Conservation (phyloP, 2,329 filamentous ascomycete genomes). For the Trichocomaceae sp. region DNA sequence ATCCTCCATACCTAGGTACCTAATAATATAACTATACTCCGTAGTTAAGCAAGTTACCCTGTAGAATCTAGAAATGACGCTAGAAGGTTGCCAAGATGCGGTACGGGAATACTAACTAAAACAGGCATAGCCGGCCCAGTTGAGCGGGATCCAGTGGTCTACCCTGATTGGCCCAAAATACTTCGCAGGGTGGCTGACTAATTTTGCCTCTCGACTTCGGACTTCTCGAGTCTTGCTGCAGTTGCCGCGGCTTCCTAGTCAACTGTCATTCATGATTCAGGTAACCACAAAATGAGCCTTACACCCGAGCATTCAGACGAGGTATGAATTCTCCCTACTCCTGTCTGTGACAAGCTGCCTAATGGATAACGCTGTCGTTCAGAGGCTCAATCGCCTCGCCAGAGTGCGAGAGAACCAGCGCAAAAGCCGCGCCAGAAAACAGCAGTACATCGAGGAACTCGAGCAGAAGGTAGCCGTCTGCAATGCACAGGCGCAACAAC, state of each 20-base stretch:
- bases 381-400: slow-evolving; percentile 33
- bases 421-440: slow-evolving; percentile 30
- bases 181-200: not conserved
- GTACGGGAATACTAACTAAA: not conserved
- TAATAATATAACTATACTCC: no score
- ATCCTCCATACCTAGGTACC: no score
- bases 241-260: no score
- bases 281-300: not conserved
- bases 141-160: not conserved
- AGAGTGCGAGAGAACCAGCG: slow-evolving; percentile 35
- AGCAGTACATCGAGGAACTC: slow-evolving; percentile 32
- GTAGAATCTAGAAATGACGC: no score
- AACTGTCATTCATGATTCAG: no score
- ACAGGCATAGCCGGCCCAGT: not conserved
- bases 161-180: not conserved
- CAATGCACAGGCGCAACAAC: slow-evolving; percentile 24
- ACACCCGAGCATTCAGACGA: not conserved
- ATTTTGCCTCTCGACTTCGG: not conserved
- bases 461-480: slow-evolving; percentile 26
- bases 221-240: no score
- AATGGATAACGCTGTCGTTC: slow-evolving; percentile 2
- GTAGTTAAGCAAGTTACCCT: no score
- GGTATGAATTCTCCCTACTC: not conserved
- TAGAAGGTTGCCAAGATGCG: no score
- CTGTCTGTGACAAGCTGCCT: not conserved